Evolutionary conservation across 805 yeast species (phyloP).

Genomic region (Saccharomyces eubayanus): DNA sequence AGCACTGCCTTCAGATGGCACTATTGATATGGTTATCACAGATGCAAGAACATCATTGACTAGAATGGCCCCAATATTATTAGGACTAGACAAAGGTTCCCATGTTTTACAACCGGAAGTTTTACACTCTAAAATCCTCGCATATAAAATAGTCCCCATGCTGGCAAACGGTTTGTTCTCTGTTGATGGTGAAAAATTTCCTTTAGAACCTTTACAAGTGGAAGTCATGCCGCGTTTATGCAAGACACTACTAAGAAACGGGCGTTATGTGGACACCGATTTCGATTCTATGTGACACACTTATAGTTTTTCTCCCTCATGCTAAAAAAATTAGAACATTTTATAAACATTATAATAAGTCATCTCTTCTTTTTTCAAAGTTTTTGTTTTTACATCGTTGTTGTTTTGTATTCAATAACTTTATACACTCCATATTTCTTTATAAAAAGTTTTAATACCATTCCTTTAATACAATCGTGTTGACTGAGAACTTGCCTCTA

Average conservation of each 20-base stretch:
- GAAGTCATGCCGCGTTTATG: conserved; percentile 64
- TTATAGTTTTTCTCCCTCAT: neutral
- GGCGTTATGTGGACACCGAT: conserved; percentile 49
- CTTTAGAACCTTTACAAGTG: conserved; percentile 71
- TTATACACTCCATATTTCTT: neutral
- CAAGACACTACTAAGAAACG: conserved; percentile 54
- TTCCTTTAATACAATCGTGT: neutral
- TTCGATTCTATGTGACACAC: conserved; percentile 30
- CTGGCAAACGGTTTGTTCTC: conserved; percentile 46
- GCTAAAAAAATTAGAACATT: neutral
- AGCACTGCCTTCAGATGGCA: conserved; percentile 81
- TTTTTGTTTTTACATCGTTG: neutral
- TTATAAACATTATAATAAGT: neutral
- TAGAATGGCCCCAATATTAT: conserved; percentile 48
- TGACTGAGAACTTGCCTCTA: neutral
- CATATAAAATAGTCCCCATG: conserved; percentile 67
- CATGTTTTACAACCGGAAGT: conserved; percentile 66
- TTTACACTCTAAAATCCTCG: conserved; percentile 66
- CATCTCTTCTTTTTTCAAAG: neutral
- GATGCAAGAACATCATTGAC: conserved; percentile 55
- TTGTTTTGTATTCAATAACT: neutral
- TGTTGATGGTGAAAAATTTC: conserved; percentile 85
- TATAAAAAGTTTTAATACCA: neutral
- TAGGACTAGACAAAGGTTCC: conserved; percentile 60
- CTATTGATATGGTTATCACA: conserved; percentile 71